phyloP scores from a whole-genome alignment of 176 grass and related monocot species.

The Aegilops umbellulata region DNA sequence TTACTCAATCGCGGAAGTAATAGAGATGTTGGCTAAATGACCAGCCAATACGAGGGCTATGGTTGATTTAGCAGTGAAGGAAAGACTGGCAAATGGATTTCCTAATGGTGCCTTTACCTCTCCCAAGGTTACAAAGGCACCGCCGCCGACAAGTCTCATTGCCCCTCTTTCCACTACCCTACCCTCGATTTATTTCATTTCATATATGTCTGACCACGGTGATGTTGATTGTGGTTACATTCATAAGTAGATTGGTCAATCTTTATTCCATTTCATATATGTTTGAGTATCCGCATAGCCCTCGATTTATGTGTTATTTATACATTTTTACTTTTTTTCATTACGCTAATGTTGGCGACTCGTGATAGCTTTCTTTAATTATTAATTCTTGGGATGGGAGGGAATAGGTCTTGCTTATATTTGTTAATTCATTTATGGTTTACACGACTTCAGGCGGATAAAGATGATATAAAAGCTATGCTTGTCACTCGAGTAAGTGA shows the following conservation, averaged over 20 bases:
- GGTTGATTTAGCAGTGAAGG: too few species aligned
- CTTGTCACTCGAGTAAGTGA: background rate
- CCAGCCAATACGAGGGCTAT: too few species aligned
- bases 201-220: too few species aligned
- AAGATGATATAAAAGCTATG: background rate
- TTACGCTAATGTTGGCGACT: background rate
- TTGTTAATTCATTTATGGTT: background rate
- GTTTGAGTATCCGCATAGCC: background rate
- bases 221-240: too few species aligned
- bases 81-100: too few species aligned
- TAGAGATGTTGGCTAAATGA: too few species aligned
- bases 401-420: background rate
- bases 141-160: too few species aligned
- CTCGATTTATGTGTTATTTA: background rate
- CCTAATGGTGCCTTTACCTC: too few species aligned
- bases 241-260: background rate
- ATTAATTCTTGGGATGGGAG: background rate
- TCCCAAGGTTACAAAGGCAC: too few species aligned
- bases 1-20: too few species aligned
- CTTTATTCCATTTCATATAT: background rate
- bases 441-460: background rate
- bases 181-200: too few species aligned
- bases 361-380: conserved; percentile 3
- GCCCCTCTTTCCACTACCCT: too few species aligned
- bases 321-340: background rate